Evolutionary conservation across 345 rosid species (phyloP).

Genomic region (Acer negundo): DNA sequence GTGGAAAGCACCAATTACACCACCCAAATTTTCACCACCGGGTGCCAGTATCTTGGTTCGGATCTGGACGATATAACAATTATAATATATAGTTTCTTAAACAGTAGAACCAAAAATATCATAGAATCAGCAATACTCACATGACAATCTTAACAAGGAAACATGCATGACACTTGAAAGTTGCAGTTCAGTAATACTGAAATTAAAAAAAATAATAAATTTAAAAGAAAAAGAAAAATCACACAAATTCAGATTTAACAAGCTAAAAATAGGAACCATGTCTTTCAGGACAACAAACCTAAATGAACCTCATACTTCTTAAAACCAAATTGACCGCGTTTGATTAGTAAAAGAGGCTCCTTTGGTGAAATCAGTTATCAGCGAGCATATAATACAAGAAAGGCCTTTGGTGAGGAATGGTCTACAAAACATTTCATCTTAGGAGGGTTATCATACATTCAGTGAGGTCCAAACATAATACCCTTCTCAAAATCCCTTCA

Average conservation of each 20-base stretch:
- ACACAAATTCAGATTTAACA: no score
- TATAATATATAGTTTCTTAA: background rate
- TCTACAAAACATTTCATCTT: background rate
- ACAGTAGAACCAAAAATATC: background rate
- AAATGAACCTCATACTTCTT: no score
- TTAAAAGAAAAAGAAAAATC: background rate
- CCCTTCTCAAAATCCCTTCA: background rate
- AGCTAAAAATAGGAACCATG: no score
- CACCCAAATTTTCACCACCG: conserved; percentile 76
- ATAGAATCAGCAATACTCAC: background rate
- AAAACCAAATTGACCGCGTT: no score
- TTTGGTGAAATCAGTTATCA: no score
- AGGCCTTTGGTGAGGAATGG: background rate
- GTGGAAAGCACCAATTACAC: conserved; percentile 64
- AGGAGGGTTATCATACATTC: background rate
- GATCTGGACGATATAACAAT: conserved; percentile 43
- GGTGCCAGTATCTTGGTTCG: conserved; percentile 76
- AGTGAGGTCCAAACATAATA: background rate
- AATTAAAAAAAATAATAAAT: background rate
- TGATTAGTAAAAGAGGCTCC: no score
- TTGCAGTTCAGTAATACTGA: background rate
- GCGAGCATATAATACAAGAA: no score
- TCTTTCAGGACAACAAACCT: background rate
- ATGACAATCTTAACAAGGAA: background rate
- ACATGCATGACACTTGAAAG: background rate